A percentile compares a stretch with the other conserved stretches of the same genome.
Evolutionary conservation across 2,329 filamentous ascomycete genomes (phyloP).

Genomic region (Acephala macrosclerotiorum): DNA sequence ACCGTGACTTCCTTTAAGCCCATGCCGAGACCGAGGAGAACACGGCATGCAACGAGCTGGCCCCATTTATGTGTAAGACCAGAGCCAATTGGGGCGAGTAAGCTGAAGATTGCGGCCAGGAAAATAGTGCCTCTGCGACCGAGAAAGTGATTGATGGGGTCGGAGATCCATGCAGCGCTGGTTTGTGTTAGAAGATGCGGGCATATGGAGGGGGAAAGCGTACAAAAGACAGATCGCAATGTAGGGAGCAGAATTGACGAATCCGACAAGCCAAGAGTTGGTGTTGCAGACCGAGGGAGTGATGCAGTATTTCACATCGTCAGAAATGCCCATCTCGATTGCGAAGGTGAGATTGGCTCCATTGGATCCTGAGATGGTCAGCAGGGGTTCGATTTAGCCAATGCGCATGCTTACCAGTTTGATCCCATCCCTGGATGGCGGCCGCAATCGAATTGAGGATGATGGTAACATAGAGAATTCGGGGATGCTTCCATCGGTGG

Average conservation of each 20-base stretch:
- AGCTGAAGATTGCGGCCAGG: constrained; percentile 69
- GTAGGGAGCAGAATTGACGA: constrained; percentile 64
- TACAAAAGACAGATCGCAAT: constrained; percentile 52
- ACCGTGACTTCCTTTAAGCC: constrained; percentile 59
- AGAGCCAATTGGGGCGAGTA: constrained; percentile 62
- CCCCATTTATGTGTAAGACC: constrained; percentile 65
- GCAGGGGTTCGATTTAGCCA: neutral
- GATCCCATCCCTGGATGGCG: constrained; percentile 66
- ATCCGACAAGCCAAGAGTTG: constrained; percentile 59
- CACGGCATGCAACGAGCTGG: constrained; percentile 60
- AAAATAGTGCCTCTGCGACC: constrained; percentile 78
- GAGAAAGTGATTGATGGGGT: constrained; percentile 68
- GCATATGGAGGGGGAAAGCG: constrained; percentile 1
- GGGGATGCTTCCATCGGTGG: constrained; percentile 72
- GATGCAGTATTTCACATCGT: constrained; percentile 31
- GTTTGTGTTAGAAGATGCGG: neutral
- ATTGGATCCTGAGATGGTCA: constrained; percentile 48
- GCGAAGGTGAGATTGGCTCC: constrained; percentile 51
- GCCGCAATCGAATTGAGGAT: constrained; percentile 72
- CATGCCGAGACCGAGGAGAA: constrained; percentile 67
- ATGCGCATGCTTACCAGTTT: constrained; percentile 53
- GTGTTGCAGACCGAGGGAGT: constrained; percentile 20
- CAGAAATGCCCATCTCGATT: constrained; percentile 46
- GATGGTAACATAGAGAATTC: constrained; percentile 70
- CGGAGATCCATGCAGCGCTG: constrained; percentile 70